These are phyloP conservation scores for Aspergillus wentii DNA, from an alignment of 495 filamentous ascomycete species.

Conservation along the genomic window DNA sequence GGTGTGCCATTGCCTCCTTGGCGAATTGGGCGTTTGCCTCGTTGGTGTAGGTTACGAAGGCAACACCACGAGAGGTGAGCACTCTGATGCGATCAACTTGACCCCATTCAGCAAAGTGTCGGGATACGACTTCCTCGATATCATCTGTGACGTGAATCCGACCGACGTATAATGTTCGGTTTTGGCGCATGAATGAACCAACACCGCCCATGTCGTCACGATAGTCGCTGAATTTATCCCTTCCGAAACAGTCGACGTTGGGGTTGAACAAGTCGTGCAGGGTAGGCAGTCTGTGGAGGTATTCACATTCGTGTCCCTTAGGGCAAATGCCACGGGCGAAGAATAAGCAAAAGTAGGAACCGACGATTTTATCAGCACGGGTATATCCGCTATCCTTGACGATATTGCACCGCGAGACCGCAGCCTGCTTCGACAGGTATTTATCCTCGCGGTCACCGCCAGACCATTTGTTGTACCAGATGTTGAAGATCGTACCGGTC, in stretches of 20 bases:
- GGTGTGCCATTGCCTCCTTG: constrained; percentile 87
- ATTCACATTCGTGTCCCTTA: constrained; percentile 87
- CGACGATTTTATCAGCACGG: constrained; percentile 70
- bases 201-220: constrained; percentile 96
- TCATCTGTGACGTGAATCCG: constrained; percentile 95
- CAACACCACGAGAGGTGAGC: constrained; percentile 86
- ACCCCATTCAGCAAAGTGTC: constrained; percentile 94
- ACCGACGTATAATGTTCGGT: constrained; percentile 88
- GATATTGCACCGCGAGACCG: constrained; percentile 76
- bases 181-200: constrained; percentile 84
- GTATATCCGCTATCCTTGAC: constrained; percentile 83
- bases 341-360: constrained; percentile 88
- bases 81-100: constrained; percentile 83
- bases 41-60: constrained; percentile 84
- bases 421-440: constrained; percentile 70
- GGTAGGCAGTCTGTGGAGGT: constrained; percentile 80
- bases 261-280: constrained; percentile 82
- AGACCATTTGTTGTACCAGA: constrained; percentile 92
- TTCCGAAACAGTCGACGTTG: constrained; percentile 90
- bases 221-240: constrained; percentile 83
- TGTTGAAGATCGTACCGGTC: constrained; percentile 90
- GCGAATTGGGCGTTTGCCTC: constrained; percentile 87
- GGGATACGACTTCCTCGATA: constrained; percentile 91
- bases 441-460: constrained; percentile 93
- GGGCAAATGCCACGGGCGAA: constrained; percentile 82